Evolutionary conservation across 1,139 yeast species (phyloP), one percentile per base, ranked within the genome.

Genomic region (Nakaseomyces bracarensis): DNA sequence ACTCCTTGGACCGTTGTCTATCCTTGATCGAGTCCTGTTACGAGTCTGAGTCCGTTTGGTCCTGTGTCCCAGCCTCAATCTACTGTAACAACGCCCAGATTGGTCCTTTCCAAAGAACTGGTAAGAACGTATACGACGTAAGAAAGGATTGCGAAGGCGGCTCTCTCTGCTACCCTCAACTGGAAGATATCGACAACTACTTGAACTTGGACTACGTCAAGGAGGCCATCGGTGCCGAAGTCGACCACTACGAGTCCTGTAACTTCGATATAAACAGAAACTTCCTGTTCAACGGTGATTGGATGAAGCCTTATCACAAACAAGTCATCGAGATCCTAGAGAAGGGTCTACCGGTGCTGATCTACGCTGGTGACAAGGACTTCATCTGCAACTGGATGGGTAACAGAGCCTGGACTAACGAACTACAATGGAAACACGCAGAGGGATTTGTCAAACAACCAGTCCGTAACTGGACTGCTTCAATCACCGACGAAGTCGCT

Each of bases 41-140:
- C 67, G 73, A 75, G 41, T 68, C 83, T 19, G 77, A 80, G 52
- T 79, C 89, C 33, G 82, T 83, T 28, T 83, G 91, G 79, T 69
- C 93, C 6, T 91, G 98, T 74, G 93, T 87, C 43, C 96, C 96
- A 13, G 96, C 97, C 29, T 69, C 86, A 21, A 75, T 86, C 49
- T 87, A 87, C 72, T 91, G 97, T 74, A 83, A 85, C 70, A 81
- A 82, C 55, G 89, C 81, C 44, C 79, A 81, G 66, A 68, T 87
- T 71, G 87, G 82, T 22, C 96, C 97, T 16, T 91, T 82, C 70
- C 86, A 80, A 64, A 74, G 75, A 63, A 82, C 96, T 15, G 97
- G 97, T 39, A 78, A 82, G 65, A 89, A 91, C 60, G 95, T 87
- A 41, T 91, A 91, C 64, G 98, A 91, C 60, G 83, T 91, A 53